Evolutionary conservation across 139 green algal species (phyloP).

Genomic region (Yamagishiella unicocca): DNA sequence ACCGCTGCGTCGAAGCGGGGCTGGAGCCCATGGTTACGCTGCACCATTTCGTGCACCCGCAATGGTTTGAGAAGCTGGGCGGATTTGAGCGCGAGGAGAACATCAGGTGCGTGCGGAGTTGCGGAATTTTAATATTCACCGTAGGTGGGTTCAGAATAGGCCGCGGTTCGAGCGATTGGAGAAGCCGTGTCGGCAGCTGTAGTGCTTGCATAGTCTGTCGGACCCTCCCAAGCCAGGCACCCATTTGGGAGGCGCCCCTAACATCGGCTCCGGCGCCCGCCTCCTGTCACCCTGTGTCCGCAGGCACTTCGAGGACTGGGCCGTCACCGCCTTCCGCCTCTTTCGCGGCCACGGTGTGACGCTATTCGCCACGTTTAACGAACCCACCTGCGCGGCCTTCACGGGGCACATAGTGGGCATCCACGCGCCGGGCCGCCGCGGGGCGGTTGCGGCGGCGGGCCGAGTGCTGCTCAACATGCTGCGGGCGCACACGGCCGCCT

Average conservation of each 20-base stretch:
- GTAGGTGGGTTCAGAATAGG: no score
- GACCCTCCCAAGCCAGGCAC: no score
- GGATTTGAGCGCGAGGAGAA: slow-evolving; percentile 53
- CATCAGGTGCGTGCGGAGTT: slow-evolving; percentile 42
- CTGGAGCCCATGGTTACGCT: slow-evolving; percentile 66
- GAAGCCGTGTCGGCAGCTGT: no score
- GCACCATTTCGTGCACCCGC: slow-evolving; percentile 71
- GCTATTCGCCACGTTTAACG: slow-evolving; percentile 69
- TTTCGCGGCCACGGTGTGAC: slow-evolving; percentile 21
- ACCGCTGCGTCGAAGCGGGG: slow-evolving; percentile 46
- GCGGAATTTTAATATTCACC: no score
- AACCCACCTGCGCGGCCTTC: slow-evolving; percentile 57
- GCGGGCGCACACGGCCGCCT: slow-evolving; percentile 60
- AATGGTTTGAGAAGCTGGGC: slow-evolving; percentile 60
- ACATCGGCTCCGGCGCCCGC: no score
- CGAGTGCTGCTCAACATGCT: slow-evolving; percentile 48
- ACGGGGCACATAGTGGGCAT: slow-evolving; percentile 61
- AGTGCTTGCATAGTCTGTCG: no score
- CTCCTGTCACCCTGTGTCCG: no score
- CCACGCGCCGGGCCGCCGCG: slow-evolving; percentile 45
- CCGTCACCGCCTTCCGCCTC: slow-evolving; percentile 20
- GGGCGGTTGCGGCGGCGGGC: neutral
- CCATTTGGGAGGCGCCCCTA: no score
- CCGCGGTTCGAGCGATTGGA: no score
- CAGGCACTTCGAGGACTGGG: slow-evolving; percentile 44